Percentiles rank a stretch among this genome's conserved stretches.
Conservation (phyloP, 2,329 filamentous ascomycete genomes). For the Aspergillus clavatus region DNA sequence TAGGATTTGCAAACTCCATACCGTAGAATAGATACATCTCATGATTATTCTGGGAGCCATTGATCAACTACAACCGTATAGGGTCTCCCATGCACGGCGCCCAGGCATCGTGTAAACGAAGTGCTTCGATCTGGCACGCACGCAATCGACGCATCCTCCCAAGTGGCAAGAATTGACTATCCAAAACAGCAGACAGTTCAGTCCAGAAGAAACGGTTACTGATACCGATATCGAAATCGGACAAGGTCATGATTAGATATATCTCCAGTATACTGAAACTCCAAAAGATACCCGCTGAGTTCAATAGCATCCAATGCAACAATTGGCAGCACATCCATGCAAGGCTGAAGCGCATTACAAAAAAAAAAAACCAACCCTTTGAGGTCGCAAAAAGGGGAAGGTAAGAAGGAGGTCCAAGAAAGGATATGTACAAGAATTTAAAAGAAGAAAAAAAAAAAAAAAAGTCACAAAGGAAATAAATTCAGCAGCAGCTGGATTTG, state of each 20-base stretch:
- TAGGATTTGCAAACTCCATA: not conserved
- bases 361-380: conserved; percentile 12
- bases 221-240: not conserved
- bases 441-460: conserved; percentile 2
- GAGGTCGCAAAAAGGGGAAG: conserved; percentile 5
- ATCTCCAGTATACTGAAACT: conserved; percentile 9
- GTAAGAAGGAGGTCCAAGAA: conserved; percentile 9
- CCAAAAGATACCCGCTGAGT: conserved; percentile 2
- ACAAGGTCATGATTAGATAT: conserved; percentile 3
- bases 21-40: not conserved
- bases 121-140: no score
- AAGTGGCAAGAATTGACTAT: not conserved
- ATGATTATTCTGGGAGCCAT: not conserved
- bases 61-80: not conserved
- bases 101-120: no score
- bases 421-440: conserved; percentile 4
- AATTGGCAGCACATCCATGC: conserved; percentile 5
- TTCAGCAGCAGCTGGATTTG: conserved; percentile 3
- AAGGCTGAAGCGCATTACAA: conserved; percentile 13
- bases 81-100: no score
- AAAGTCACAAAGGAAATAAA: conserved; percentile 15
- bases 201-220: not conserved
- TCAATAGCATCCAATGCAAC: conserved; percentile 4
- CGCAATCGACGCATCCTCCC: not conserved
- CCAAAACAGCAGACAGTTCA: not conserved